Percentiles rank a stretch among this genome's conserved stretches.
phyloP scores from a whole-genome alignment of 371 early-diverging fungal species.

The Apophysomyces sp. region DNA sequence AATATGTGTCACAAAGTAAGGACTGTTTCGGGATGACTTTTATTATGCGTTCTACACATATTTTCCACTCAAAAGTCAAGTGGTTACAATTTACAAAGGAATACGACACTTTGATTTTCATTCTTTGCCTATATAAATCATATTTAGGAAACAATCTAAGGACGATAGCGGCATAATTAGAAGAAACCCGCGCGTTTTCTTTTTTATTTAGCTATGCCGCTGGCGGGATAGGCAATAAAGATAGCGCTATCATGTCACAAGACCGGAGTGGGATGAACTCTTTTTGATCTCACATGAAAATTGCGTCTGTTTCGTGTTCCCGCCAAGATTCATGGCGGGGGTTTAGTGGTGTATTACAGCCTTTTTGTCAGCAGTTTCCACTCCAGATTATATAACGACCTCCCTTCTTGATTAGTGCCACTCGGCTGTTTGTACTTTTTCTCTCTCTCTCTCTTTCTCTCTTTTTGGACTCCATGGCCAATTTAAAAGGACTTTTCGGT shows the following conservation, averaged over 20 bases:
- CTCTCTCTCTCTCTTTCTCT: too few species aligned
- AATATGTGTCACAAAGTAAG: slow-evolving; percentile 1
- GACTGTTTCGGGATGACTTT: not conserved
- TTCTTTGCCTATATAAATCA: not conserved
- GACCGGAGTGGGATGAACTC: not conserved
- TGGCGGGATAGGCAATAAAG: not conserved
- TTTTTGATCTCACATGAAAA: not conserved
- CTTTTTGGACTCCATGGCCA: not conserved
- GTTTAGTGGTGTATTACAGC: not conserved
- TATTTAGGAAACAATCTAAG: not conserved
- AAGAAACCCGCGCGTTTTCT: not conserved
- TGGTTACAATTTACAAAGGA: not conserved
- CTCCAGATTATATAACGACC: not conserved
- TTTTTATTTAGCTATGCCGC: not conserved
- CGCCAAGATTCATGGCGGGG: not conserved
- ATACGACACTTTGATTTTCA: not conserved
- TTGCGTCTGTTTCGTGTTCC: not conserved
- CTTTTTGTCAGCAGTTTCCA: not conserved
- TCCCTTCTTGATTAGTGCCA: not conserved
- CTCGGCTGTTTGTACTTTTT: too few species aligned
- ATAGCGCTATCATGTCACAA: slow-evolving; percentile 3
- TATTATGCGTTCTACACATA: not conserved
- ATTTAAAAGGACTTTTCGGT: not conserved
- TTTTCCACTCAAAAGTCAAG: not conserved
- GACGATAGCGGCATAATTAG: not conserved